Evolutionary conservation across 208 protist genomes (phyloP), one percentile per base, ranked within the genome.

Genomic region (Zelonia costaricensis): DNA sequence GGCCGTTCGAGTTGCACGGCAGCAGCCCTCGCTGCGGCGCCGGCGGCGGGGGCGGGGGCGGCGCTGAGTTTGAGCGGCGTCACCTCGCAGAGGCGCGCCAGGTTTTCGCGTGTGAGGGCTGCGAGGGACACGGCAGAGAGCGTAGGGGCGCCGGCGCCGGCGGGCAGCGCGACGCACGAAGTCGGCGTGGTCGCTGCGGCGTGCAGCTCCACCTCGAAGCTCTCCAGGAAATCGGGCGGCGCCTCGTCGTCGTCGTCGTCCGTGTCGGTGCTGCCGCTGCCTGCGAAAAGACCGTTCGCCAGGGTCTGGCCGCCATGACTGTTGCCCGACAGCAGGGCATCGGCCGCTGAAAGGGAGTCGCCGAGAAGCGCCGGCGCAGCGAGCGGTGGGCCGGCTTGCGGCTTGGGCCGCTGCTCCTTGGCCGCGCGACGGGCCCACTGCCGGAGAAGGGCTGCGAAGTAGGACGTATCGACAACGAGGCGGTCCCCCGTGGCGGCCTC

Each of bases 401-500:
- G 42, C 4, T 36, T 22, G 27, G 45, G 31, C 30, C 30, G 36
- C 27, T 52, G 66, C 20, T 59, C 28, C 23, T 48, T 60, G 3
- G 66, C 43, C 13, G 8, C 59, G n/a, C 18, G 43, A 43, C 59
- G 69, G 23, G 23, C 48, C 79, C 82, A 88, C 33, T 60, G 58
- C 25, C 65, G 58, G 4, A 88, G 38, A 12, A 94, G 64, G 30
- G 80, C 62, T 22, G 36, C 62, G 27, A 85, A 83, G 46, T 91
- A 86, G n/a, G 80, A 74, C 52, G 81, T 80, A 54, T 94, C 88
- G 0, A 94, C 85, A 0, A 94, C 88, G 15, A 94, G 45, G n/a
- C 82, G 78, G 57, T 94, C 84, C 1, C 76, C 70, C 18, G 65
- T 78, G 18, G 18, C 44, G 28, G 84, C 80, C 31, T 92, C 80